Evolutionary conservation across 2,329 filamentous ascomycete genomes (phyloP), one percentile per base, ranked within the genome.

Genomic region (Phialemonium atrogriseum): DNA sequence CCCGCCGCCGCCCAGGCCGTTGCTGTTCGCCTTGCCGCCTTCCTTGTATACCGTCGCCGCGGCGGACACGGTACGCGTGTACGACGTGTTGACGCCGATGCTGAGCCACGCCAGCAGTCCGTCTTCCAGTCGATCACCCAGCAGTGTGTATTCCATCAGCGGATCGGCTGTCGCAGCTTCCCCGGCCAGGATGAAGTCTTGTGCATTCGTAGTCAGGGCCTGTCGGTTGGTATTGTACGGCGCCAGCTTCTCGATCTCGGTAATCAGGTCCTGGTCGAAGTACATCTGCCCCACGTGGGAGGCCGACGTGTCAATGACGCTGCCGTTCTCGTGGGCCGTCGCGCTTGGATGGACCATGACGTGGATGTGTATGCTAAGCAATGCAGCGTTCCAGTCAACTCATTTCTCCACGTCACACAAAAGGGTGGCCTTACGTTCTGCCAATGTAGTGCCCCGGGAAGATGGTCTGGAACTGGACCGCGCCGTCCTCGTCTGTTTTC

Each of bases 201-300:
- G 27, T 5, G 18, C 40, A 41, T 58, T 58, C 33, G 28, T 25
- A 5, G 65, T 76, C 13, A 68, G 33, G 1, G 41, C 31, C 37
- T 68, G 59, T 0, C 54, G 60, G 52, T 73, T 73, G 34, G 50
- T 49, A 5, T 37, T 50, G 51, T 73, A 73, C 1, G 69, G 67
- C 1, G 47, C 36, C 1, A 54, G 57, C 8, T 50, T 49, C 38
- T 75, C 66, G 33, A 80, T 70, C 23, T 57, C 40, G 16, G 45
- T 44, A 41, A 73, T 65, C 8, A 81, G 64, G 39, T 62, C 58
- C 48, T 79, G 68, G 49, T 80, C 73, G 49, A 77, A 76, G 62
- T 76, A 81, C 30, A 77, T 47, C 49, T 83, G 77, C 12, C 77
- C 76, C 23, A 80, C 63, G 54, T 81, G 75, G 7, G 68, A 65